phyloP scores from a whole-genome alignment of 257 asterid genomes.

The Leptodermis oblonga region DNA sequence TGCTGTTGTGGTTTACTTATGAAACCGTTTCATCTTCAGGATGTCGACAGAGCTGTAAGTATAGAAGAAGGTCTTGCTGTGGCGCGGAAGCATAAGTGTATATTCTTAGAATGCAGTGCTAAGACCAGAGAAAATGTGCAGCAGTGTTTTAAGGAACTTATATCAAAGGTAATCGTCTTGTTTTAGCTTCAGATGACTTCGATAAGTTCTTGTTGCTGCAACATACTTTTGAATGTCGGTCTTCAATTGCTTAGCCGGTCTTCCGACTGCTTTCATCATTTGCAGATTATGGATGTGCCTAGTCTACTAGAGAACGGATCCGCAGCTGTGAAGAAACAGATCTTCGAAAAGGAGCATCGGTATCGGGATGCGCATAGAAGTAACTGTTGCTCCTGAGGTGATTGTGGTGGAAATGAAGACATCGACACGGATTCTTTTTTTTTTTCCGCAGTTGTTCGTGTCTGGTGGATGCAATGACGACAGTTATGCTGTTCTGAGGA shows the following conservation, averaged over 20 bases:
- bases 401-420: background rate
- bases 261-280: background rate
- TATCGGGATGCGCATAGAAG: constrained; percentile 9
- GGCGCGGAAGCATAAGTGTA: constrained; percentile 58
- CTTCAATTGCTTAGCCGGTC: background rate
- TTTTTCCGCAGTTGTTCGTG: background rate
- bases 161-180: constrained; percentile 44
- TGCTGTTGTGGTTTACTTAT: background rate
- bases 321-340: constrained; percentile 61
- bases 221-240: background rate
- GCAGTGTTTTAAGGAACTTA: constrained; percentile 63
- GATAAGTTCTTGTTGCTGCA: background rate
- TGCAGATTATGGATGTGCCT: constrained; percentile 76
- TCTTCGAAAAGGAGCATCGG: constrained; percentile 46
- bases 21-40: constrained; percentile 42
- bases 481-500: background rate
- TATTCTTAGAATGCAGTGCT: constrained; percentile 76
- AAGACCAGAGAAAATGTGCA: constrained; percentile 78
- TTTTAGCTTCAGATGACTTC: background rate
- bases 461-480: background rate
- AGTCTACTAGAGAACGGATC: constrained; percentile 85
- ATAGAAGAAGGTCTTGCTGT: constrained; percentile 74
- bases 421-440: background rate
- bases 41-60: constrained; percentile 65
- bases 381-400: constrained; percentile 51